Base-by-base conservation (phyloP, 176 grass and related monocot genomes). In the Zoysia pacifica region DNA sequence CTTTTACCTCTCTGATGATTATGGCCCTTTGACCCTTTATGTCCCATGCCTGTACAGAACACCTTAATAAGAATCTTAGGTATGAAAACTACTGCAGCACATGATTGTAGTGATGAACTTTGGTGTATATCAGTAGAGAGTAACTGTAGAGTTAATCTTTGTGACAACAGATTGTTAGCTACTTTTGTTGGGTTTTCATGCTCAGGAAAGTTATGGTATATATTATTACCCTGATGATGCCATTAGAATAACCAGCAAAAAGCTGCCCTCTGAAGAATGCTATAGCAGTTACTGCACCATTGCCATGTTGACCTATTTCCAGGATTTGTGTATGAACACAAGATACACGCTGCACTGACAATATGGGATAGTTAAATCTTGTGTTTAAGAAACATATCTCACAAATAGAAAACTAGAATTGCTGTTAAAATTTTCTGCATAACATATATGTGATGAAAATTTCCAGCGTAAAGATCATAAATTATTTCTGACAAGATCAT, bases 311-410 rank as follows among this genome's bases (percentile, higher is more conserved):
- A 15, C 92, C 92, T 53, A 93, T 91, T 88, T 99, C 96, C 48
- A 95, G 64, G 69, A 93, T 95, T 87, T 99, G 93, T 84, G 93
- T 99, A 86, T 99, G 96, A 59, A 95, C 90, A 89, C 93, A 99
- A 60, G 96, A 95, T 66, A 99, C 88, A 79, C 88, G 73, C 96
- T 99, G 96, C 84, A 92, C 16, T 72, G 70, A 89, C 81, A 79
- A 89, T 48, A 78, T 84, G 13, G 76, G 60, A 43, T 63, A 74
- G 82, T 91, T 82, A 91, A 36, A 78, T 65, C 54, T 68, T 74
- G 44, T 67, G 72, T 80, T 79, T 71, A 72, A 89, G 36, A 59
- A 70, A 44, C 63, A 56, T 52, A 43, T 64, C 53, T 77, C 53
- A 47, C n/a, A 38, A 65, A 42, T 5, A 43, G 2, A 1, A 45